Conservation (phyloP, 1,139 yeast species). For the Taphrina pruni region DNA sequence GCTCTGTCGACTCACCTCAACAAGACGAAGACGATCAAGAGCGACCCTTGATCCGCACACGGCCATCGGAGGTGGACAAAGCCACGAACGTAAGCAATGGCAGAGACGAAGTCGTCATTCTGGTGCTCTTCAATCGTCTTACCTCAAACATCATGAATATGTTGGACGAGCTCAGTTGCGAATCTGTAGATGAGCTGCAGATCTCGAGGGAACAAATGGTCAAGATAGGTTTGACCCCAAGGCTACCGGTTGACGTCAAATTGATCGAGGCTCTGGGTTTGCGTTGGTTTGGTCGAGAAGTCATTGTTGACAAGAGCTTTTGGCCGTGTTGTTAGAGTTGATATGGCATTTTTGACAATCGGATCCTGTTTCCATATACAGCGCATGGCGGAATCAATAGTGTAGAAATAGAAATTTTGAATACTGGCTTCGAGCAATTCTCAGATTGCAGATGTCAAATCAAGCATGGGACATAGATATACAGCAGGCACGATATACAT, state of each 20-base stretch:
- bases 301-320: slow-evolving; percentile 28
- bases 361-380: not conserved
- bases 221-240: slow-evolving; percentile 22
- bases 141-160: slow-evolving; percentile 23
- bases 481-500: too few species aligned
- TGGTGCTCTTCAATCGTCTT: slow-evolving; percentile 20
- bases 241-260: slow-evolving; percentile 12
- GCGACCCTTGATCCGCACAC: slow-evolving; percentile 9
- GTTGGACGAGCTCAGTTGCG: slow-evolving; percentile 24
- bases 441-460: too few species aligned
- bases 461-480: too few species aligned
- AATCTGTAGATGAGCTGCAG: slow-evolving; percentile 13
- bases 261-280: slow-evolving; percentile 7
- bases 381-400: not conserved
- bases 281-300: slow-evolving; percentile 23
- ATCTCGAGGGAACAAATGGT: slow-evolving; percentile 30
- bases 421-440: too few species aligned
- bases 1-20: not conserved
- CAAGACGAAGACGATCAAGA: not conserved
- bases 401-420: not conserved
- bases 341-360: too few species aligned
- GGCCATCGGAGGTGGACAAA: not conserved
- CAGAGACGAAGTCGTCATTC: slow-evolving; percentile 18
- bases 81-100: slow-evolving; percentile 12
- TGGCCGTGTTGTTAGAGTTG: slow-evolving; percentile 22